A percentile compares a stretch with the other conserved stretches of the same genome.
phyloP scores from a whole-genome alignment of 2,329 filamentous ascomycete species.

The Cercospora sesami region DNA sequence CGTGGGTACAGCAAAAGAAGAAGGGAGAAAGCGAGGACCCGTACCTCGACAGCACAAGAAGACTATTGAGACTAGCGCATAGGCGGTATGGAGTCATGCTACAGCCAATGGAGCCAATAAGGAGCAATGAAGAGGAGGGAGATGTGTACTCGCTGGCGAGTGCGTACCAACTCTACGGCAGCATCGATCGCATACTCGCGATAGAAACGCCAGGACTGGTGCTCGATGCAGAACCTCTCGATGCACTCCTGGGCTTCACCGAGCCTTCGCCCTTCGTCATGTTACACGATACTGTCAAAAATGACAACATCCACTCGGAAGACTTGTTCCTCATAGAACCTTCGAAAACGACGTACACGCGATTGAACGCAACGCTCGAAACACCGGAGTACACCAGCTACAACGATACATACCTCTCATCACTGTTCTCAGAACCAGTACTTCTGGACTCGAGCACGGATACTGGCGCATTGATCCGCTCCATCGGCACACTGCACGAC shows the following conservation, averaged over 20 bases:
- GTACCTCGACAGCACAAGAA: slow-evolving; percentile 46
- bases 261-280: slow-evolving; percentile 35
- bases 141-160: slow-evolving; percentile 47
- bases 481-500: slow-evolving; percentile 37
- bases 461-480: slow-evolving; percentile 33
- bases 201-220: slow-evolving; percentile 49
- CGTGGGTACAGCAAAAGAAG: slow-evolving; percentile 39
- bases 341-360: slow-evolving; percentile 21
- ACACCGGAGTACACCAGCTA: slow-evolving; percentile 17
- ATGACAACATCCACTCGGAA: slow-evolving; percentile 34
- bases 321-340: slow-evolving; percentile 41
- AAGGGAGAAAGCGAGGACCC: slow-evolving; percentile 42
- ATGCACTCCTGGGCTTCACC: slow-evolving; percentile 41
- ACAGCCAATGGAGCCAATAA: slow-evolving; percentile 45
- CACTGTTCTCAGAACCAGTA: slow-evolving; percentile 32
- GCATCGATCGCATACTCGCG: slow-evolving; percentile 49
- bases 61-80: slow-evolving; percentile 49
- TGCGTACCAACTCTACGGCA: slow-evolving; percentile 44
- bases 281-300: slow-evolving; percentile 31
- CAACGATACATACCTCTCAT: slow-evolving; percentile 38
- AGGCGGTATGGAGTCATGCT: slow-evolving; percentile 49
- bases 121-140: slow-evolving; percentile 29
- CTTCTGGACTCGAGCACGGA: slow-evolving; percentile 32
- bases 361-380: slow-evolving; percentile 24
- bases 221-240: slow-evolving; percentile 50